A percentile compares a stretch with the other conserved stretches of the same genome.
Conservation (phyloP, 305 asterid genomes). For the Rubia tinctorum region DNA sequence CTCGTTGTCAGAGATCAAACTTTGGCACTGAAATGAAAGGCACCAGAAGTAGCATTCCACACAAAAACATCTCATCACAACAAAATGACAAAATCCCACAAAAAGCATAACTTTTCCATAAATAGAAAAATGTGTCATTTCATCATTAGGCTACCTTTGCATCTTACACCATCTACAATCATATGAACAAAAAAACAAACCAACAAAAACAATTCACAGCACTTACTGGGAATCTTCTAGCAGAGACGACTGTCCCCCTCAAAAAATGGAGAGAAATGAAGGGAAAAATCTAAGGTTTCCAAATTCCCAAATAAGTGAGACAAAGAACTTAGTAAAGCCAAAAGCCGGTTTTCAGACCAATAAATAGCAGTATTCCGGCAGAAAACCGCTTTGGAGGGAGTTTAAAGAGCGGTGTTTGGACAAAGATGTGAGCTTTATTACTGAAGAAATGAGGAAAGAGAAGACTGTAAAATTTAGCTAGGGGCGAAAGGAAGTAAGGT, state of each 20-base stretch:
- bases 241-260: slow-evolving; percentile 5
- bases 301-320: not conserved
- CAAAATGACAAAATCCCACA: slow-evolving; percentile 4
- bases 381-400: slow-evolving; percentile 14
- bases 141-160: not conserved
- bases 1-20: slow-evolving; percentile 11
- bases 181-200: not conserved
- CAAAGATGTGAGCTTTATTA: not conserved
- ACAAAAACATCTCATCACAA: not conserved
- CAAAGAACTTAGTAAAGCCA: not conserved
- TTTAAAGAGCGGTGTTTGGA: not conserved
- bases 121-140: not conserved
- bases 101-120: not conserved
- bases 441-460: slow-evolving; percentile 1
- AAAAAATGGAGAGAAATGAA: slow-evolving; percentile 1
- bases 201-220: slow-evolving; percentile 4
- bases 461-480: slow-evolving; percentile 8
- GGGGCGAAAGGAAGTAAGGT: not conserved
- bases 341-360: slow-evolving; percentile 10
- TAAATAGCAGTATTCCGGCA: slow-evolving; percentile 16
- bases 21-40: not conserved
- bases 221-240: slow-evolving; percentile 17
- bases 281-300: slow-evolving; percentile 1
- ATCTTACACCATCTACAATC: not conserved
- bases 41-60: slow-evolving; percentile 10